phyloP scores from a whole-genome alignment of 2,329 filamentous ascomycete genomes.

The Davidsoniella neocaledoniae region DNA sequence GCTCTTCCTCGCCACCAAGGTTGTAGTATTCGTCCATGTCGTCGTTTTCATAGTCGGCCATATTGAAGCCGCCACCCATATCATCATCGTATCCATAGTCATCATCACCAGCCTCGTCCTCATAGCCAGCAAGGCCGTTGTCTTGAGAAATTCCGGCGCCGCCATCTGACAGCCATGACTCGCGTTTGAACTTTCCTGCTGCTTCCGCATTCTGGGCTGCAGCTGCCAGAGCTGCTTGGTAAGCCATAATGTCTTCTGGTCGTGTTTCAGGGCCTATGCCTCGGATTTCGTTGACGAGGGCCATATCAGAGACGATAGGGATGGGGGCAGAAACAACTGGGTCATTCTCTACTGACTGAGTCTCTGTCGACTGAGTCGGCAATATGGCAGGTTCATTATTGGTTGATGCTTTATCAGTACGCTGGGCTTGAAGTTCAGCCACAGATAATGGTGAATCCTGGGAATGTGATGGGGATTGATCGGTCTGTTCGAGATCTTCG shows the following conservation, averaged over 20 bases:
- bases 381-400: background rate
- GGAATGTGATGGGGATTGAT: background rate
- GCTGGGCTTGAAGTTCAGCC: background rate
- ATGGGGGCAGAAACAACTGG: constrained; percentile 1
- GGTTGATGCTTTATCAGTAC: background rate
- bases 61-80: constrained; percentile 19
- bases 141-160: constrained; percentile 10
- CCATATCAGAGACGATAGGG: constrained; percentile 7
- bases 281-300: constrained; percentile 1
- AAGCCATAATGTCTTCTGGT: constrained; percentile 35
- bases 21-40: constrained; percentile 40
- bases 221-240: constrained; percentile 71
- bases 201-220: constrained; percentile 63
- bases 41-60: constrained; percentile 36
- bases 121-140: constrained; percentile 6
- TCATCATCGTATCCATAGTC: constrained; percentile 34
- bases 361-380: background rate
- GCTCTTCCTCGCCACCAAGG: constrained; percentile 59
- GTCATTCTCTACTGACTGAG: background rate
- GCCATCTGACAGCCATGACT: constrained; percentile 25
- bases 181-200: constrained; percentile 57
- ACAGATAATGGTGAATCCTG: background rate
- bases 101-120: constrained; percentile 11
- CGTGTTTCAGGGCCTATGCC: constrained; percentile 9
- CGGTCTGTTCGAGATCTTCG: constrained; percentile 8